Conservation (phyloP, 2,329 filamentous ascomycete species). For the Uncinocarpus reesii region DNA sequence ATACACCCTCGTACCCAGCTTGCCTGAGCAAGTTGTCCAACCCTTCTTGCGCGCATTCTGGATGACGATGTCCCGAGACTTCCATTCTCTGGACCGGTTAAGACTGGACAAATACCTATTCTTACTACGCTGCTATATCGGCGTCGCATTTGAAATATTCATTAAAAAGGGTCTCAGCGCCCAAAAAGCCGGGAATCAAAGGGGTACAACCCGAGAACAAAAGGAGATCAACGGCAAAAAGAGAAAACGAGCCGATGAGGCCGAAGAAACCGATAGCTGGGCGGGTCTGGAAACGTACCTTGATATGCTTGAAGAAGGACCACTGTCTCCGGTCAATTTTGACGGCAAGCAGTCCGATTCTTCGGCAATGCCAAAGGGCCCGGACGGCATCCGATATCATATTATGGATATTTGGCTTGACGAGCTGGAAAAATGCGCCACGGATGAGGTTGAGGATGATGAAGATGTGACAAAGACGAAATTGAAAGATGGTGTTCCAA, state of each 20-base stretch:
- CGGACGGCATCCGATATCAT: constrained; percentile 78
- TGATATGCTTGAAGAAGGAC: constrained; percentile 32
- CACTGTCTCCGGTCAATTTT: constrained; percentile 34
- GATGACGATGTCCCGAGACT: constrained; percentile 59
- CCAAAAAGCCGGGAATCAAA: constrained; percentile 26
- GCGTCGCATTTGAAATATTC: constrained; percentile 51
- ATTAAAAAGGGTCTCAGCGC: constrained; percentile 24
- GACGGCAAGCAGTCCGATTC: constrained; percentile 17
- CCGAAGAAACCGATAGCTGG: constrained; percentile 19
- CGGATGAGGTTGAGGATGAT: constrained; percentile 36
- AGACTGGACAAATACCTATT: constrained; percentile 90
- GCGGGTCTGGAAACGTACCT: constrained; percentile 30
- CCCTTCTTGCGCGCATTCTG: constrained; percentile 56
- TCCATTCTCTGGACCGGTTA: constrained; percentile 60
- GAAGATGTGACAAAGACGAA: constrained; percentile 21
- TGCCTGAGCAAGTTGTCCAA: constrained; percentile 42
- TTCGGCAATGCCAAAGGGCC: constrained; percentile 46
- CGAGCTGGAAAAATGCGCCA: constrained; percentile 64
- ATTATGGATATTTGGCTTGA: constrained; percentile 85
- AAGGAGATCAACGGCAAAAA: constrained; percentile 19
- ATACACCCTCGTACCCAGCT: constrained; percentile 49
- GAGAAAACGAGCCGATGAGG: constrained; percentile 21
- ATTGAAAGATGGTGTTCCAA: constrained; percentile 30
- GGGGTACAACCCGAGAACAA: constrained; percentile 14
- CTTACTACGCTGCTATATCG: constrained; percentile 67